Evolutionary conservation across 140 eudicot species (phyloP), one percentile per base, ranked within the genome.

Genomic region (Stevia rebaudiana): DNA sequence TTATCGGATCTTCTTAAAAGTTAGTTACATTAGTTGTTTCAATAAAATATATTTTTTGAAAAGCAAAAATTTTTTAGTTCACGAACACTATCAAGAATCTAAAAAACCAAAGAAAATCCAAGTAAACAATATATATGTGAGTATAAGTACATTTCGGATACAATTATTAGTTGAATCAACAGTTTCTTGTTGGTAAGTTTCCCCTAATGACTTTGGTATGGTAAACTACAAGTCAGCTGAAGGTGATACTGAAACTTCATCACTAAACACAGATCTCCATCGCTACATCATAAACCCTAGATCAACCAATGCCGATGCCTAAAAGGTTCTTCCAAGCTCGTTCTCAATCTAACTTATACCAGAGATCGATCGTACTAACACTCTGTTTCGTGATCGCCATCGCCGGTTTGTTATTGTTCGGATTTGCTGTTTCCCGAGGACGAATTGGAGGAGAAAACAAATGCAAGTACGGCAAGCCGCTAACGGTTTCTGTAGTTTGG

Each of bases 401-500:
- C 58, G 49, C 85, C 47, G 79, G 79, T 15, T 67, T 79, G 6
- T n/a, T 84, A 0, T 51, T 76, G 10, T 60, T 84, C n/a, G 75
- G 56, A 1, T 43, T 82, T 18, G 51, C 80, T 8, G 33, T 67
- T 60, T 68, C 60, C 40, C 56, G 35, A 13, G 61, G 59, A 24
- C 49, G 62, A 61, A 66, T n/a, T 61, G 67, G 69, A n/a, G 57
- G 48, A 12, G 76, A 62, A 2, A 62, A 24, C 8, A 70, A 59
- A 23, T 88, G 96, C 19, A 50, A 36, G 18, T 58, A 79, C 39
- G 10, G 44, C 9, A 78, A 79, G 41, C 96, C 88, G 8, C 54
- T 78, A 65, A 78, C 91, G 6, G 91, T 83, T 12, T 83, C 87
- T 13, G 95, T 86, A 0, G 85, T 78, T 31, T 84, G 94, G 98